Percentiles rank a stretch among this genome's conserved stretches.
phyloP scores from a whole-genome alignment of 371 early-diverging fungal species.

The Blastocladiella emersonii region DNA sequence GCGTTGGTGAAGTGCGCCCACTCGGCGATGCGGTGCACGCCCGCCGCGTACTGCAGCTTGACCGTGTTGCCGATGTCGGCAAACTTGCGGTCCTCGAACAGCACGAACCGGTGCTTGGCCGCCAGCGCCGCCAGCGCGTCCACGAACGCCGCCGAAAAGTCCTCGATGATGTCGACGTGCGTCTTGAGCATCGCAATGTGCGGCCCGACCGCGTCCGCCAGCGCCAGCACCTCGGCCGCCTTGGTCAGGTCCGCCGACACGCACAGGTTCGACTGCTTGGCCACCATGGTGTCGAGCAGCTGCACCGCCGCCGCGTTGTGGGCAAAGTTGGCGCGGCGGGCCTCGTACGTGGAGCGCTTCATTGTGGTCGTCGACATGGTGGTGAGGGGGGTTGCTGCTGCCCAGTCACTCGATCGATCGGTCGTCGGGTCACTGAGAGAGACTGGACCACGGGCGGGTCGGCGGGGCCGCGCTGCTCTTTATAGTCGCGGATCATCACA shows the following conservation, averaged over 20 bases:
- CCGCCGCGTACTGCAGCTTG: constrained; percentile 77
- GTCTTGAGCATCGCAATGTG: constrained; percentile 91
- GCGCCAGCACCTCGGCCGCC: constrained; percentile 64
- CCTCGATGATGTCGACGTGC: constrained; percentile 84
- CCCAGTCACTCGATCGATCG: too few species aligned
- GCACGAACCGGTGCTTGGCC: constrained; percentile 77
- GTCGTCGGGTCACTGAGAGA: too few species aligned
- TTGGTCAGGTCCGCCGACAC: constrained; percentile 80
- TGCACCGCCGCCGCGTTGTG: constrained; percentile 50
- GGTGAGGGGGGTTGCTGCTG: too few species aligned
- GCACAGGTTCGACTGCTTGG: constrained; percentile 79
- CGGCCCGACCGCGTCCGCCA: constrained; percentile 82
- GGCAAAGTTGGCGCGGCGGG: constrained; percentile 19
- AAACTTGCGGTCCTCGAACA: constrained; percentile 96
- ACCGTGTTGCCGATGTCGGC: constrained; percentile 90
- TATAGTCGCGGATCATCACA: too few species aligned
- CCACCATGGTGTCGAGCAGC: constrained; percentile 71
- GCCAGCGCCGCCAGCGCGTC: constrained; percentile 54
- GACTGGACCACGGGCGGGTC: too few species aligned
- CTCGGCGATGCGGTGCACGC: constrained; percentile 78
- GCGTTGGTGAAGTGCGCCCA: constrained; percentile 94
- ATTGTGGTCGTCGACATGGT: too few species aligned
- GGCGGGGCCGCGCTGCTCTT: too few species aligned
- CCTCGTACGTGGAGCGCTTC: too few species aligned
- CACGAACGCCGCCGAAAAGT: constrained; percentile 75